Evolutionary conservation across 306 rosid genomes (phyloP), one percentile per base, ranked within the genome.

Genomic region (Pterocarpus santalinus): DNA sequence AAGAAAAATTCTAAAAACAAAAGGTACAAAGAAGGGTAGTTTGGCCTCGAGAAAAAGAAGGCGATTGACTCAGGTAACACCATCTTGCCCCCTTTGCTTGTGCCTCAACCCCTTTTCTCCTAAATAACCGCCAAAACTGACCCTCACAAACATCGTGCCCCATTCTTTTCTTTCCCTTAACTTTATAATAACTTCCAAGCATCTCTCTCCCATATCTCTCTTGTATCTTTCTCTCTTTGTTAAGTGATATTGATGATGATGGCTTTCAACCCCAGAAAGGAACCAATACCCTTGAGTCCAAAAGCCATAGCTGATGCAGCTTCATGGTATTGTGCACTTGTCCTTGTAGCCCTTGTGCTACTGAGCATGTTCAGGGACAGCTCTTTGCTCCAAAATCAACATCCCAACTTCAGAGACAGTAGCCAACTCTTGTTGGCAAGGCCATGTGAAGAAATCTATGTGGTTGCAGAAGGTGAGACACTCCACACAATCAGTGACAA

Each of bases 401-500:
- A 76, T 22, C 61, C 30, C 9, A 65, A 51, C 77, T 14, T 75
- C 70, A 16, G 33, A 57, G 57, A 34, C 69, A 80, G 1, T 9
- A 43, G 8, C 35, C 55, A 67, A 36, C 35, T 72, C 34, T n/a
- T 68, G 62, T 65, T 68, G 62, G 58, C 70, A 0, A 43, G 73
- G 7, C 84, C 82, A 0, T 87, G 92, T n/a, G 90, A 89, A 10
- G 92, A 89, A 36, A 87, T 89, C 46, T 89, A 89, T 70, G 89
- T 86, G 56, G 92, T 89, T 12, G 73, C 87, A 73, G 90, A 86
- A 80, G 89, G 90, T 10, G 92, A 86, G 75, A 86, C 90, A 2
- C 89, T 89, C 53, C 87, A 89, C 53, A 85, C 87, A 1, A 89
- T 89, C 38, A 85, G 89, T 57, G 89, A 82, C 15, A 89, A 87